Percentiles rank a stretch among this genome's conserved stretches.
Evolutionary conservation across 129 eudicot species (phyloP).

Genomic region (Mikania micrantha): DNA sequence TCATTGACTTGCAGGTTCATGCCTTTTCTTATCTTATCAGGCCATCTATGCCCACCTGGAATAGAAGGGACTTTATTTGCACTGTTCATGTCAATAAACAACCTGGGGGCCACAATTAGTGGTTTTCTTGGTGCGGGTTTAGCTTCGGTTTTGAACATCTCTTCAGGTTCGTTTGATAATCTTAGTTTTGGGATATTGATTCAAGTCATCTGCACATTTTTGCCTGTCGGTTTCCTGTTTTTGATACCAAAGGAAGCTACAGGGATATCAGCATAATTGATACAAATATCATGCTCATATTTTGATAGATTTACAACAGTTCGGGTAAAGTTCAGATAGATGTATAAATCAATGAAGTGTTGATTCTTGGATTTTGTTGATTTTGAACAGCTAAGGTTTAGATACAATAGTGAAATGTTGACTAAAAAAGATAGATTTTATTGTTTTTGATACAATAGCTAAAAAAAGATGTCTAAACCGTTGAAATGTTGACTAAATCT

Average conservation of each 20-base stretch:
- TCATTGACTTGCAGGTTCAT: slow-evolving; percentile 57
- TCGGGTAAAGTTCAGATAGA: slow-evolving; percentile 14
- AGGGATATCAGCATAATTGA: slow-evolving; percentile 75
- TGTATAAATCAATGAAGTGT: background rate
- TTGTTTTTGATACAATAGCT: too few species aligned
- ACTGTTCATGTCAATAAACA: slow-evolving; percentile 97
- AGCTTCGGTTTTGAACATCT: slow-evolving; percentile 72
- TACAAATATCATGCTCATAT: background rate
- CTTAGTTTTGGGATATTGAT: slow-evolving; percentile 52
- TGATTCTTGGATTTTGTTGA: background rate
- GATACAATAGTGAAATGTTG: background rate
- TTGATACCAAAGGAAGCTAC: slow-evolving; percentile 97
- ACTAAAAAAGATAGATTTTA: background rate
- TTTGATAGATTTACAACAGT: slow-evolving; percentile 6
- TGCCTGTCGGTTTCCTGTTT: slow-evolving; percentile 66
- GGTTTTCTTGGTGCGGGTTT: slow-evolving; percentile 86
- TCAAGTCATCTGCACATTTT: slow-evolving; percentile 73
- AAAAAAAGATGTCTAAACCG: background rate
- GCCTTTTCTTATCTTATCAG: slow-evolving; percentile 94
- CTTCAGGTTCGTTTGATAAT: slow-evolving; percentile 85
- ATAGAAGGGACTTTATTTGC: slow-evolving; percentile 96
- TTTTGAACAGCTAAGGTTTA: background rate
- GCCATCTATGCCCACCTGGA: slow-evolving; percentile 98
- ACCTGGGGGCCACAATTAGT: slow-evolving; percentile 72
- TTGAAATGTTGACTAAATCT: background rate